phyloP scores from a whole-genome alignment of 2,329 filamentous ascomycete species.

The Amauroascus verrucosus region DNA sequence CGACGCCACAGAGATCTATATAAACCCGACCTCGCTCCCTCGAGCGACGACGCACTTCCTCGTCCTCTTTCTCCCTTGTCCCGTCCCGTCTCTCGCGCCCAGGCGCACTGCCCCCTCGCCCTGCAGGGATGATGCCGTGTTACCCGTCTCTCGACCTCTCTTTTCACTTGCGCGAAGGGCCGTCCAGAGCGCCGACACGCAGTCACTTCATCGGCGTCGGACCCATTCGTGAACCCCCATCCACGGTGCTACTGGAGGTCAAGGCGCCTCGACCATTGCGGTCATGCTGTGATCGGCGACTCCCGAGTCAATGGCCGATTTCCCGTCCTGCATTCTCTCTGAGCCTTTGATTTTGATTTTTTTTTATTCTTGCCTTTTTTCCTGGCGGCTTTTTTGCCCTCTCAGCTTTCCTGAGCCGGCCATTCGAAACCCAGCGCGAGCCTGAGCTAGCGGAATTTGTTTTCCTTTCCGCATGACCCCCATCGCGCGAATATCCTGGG shows the following conservation, averaged over 20 bases:
- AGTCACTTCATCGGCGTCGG: not conserved
- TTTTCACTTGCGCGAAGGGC: not conserved
- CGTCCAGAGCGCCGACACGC: not conserved
- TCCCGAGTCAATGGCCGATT: not conserved
- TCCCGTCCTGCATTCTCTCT: not conserved
- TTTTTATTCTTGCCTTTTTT: not conserved
- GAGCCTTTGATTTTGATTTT: not conserved
- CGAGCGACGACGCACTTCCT: constrained; percentile 20
- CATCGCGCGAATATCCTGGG: not conserved
- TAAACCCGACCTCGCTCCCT: constrained; percentile 19
- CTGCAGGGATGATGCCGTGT: constrained; percentile 3
- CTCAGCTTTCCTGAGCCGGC: not conserved
- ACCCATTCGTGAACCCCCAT: not conserved
- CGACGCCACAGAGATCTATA: constrained; percentile 20
- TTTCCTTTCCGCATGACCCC: not conserved
- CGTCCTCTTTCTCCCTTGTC: constrained; percentile 17
- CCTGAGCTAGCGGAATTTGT: not conserved
- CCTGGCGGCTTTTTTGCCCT: not conserved
- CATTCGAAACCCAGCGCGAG: not conserved
- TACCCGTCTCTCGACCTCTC: not conserved
- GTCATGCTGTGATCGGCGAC: not conserved
- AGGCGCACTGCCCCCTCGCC: constrained; percentile 3
- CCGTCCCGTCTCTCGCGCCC: constrained; percentile 9
- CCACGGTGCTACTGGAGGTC: not conserved
- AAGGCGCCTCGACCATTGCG: not conserved